A percentile compares a stretch with the other conserved stretches of the same genome.
Evolutionary conservation across 2,329 filamentous ascomycete species (phyloP).

Genomic region (Cercospora nicotianae): DNA sequence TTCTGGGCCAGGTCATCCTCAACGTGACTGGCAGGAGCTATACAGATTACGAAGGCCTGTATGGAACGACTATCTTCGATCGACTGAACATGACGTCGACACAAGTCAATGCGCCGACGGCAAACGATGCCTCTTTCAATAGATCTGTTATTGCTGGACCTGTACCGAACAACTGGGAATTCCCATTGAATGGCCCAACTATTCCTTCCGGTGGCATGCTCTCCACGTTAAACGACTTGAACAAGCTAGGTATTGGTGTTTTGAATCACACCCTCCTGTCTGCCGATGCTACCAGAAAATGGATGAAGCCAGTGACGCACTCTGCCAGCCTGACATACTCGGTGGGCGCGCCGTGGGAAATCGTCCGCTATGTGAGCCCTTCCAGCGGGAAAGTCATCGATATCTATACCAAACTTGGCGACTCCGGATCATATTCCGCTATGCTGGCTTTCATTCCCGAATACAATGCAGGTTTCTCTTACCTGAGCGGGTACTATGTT

Average conservation of each 20-base stretch:
- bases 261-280: conserved; percentile 20
- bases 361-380: conserved; percentile 27
- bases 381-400: conserved; percentile 43
- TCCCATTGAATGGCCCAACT: not conserved
- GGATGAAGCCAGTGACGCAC: conserved; percentile 49
- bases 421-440: conserved; percentile 31
- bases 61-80: conserved; percentile 41
- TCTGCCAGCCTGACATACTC: conserved; percentile 39
- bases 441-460: conserved; percentile 47
- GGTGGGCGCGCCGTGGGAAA: conserved; percentile 52
- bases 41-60: conserved; percentile 48
- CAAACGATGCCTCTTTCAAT: not conserved
- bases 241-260: conserved; percentile 9
- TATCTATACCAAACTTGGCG: conserved; percentile 51
- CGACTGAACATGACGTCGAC: conserved; percentile 34
- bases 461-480: conserved; percentile 46
- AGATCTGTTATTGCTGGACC: not conserved
- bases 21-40: conserved; percentile 44
- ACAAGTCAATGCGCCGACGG: conserved; percentile 34
- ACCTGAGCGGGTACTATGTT: conserved; percentile 34
- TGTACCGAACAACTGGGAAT: not conserved
- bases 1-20: conserved; percentile 12
- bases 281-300: conserved; percentile 42
- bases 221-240: conserved; percentile 9
- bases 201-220: conserved; percentile 11